Conservation (phyloP, 208 protist genomes). For the Leishmania martiniquensis region DNA sequence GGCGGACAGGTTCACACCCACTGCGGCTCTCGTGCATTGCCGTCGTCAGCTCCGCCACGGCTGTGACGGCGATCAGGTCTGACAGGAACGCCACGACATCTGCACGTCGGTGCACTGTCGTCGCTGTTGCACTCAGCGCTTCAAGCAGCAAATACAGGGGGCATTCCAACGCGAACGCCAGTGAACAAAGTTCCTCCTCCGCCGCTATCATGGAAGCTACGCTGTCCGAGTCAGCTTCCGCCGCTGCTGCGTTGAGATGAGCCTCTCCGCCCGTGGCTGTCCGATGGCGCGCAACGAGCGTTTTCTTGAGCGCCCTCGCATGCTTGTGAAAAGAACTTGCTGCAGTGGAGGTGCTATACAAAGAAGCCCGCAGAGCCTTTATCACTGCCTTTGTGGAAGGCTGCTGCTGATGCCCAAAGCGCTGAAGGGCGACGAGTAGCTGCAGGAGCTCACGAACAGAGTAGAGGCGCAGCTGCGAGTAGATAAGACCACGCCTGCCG, state of each 20-base stretch:
- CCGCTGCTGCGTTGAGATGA: not conserved
- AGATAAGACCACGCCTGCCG: constrained; percentile 32
- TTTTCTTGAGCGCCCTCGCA: constrained; percentile 17
- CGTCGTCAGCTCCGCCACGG: constrained; percentile 22
- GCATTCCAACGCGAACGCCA: constrained; percentile 23
- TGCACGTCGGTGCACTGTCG: constrained; percentile 45
- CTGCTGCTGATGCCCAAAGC: constrained; percentile 74
- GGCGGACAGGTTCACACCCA: no score
- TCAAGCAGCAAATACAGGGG: constrained; percentile 39
- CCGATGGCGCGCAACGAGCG: not conserved
- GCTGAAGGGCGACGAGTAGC: constrained; percentile 63
- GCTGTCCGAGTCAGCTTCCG: not conserved
- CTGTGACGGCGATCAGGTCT: constrained; percentile 34
- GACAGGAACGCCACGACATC: constrained; percentile 43
- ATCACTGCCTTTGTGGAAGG: constrained; percentile 36
- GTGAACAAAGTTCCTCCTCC: constrained; percentile 7
- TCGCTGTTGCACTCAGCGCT: constrained; percentile 36
- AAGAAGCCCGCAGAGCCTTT: constrained; percentile 22
- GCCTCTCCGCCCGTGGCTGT: not conserved
- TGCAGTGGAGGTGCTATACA: constrained; percentile 13
- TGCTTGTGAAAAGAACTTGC: constrained; percentile 15
- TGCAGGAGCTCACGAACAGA: constrained; percentile 41
- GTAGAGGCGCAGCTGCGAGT: constrained; percentile 45
- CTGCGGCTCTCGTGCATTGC: not conserved
- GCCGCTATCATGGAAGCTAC: not conserved